phyloP scores from a whole-genome alignment of 306 rosid genomes.

The Castanea sativa region DNA sequence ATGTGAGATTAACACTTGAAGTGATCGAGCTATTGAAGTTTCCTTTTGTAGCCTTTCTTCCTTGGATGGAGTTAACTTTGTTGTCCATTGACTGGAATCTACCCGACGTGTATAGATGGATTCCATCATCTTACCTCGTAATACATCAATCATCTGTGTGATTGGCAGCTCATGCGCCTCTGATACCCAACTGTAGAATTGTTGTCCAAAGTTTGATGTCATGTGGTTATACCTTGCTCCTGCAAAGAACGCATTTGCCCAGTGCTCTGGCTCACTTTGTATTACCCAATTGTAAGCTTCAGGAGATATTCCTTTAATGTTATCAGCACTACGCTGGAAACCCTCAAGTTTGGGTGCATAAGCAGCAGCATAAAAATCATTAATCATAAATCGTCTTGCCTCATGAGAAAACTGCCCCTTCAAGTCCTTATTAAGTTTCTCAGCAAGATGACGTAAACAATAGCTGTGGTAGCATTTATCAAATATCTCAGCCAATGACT shows the following conservation, averaged over 20 bases:
- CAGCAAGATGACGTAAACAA: conserved; percentile 88
- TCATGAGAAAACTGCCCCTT: conserved; percentile 96
- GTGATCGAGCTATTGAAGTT: conserved; percentile 44
- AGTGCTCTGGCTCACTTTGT: conserved; percentile 77
- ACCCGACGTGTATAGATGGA: conserved; percentile 54
- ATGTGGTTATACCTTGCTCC: conserved; percentile 85
- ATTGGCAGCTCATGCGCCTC: conserved; percentile 95
- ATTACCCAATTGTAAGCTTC: conserved; percentile 90
- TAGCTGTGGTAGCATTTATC: conserved; percentile 71
- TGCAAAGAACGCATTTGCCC: conserved; percentile 80
- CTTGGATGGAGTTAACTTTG: conserved; percentile 80
- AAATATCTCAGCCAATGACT: conserved; percentile 65
- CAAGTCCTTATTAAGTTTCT: conserved; percentile 84
- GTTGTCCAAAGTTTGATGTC: conserved; percentile 77
- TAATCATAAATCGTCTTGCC: conserved; percentile 90
- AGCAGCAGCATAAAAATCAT: conserved; percentile 88
- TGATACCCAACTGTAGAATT: conserved; percentile 84
- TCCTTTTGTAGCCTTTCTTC: conserved; percentile 74
- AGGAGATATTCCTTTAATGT: conserved; percentile 84
- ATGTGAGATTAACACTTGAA: conserved; percentile 61
- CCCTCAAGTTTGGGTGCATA: conserved; percentile 65
- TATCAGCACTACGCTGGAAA: conserved; percentile 63
- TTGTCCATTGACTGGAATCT: conserved; percentile 70
- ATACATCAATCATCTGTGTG: conserved; percentile 85
- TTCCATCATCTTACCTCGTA: conserved; percentile 90